Evolutionary conservation across 2,329 filamentous ascomycete species (phyloP).

Genomic region (Neocatenulostroma microsporum): DNA sequence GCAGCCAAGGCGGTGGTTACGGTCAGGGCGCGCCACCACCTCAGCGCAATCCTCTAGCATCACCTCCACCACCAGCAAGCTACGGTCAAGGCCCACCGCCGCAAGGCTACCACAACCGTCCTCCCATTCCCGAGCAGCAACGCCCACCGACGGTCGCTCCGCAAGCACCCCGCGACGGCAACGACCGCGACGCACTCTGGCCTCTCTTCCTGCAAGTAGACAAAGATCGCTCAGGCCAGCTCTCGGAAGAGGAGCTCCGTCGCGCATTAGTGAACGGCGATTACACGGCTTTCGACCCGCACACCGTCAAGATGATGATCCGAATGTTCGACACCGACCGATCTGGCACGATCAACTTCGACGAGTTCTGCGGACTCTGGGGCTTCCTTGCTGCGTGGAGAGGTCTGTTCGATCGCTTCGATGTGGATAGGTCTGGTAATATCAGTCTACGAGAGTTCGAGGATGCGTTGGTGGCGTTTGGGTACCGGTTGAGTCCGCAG

Average conservation of each 20-base stretch:
- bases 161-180: slow-evolving; percentile 45
- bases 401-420: slow-evolving; percentile 65
- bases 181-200: slow-evolving; percentile 64
- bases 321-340: slow-evolving; percentile 97
- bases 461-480: slow-evolving; percentile 83
- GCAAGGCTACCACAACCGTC: slow-evolving; percentile 60
- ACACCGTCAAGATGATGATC: slow-evolving; percentile 98
- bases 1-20: slow-evolving; percentile 10
- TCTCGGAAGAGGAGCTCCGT: slow-evolving; percentile 79
- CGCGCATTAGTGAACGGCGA: slow-evolving; percentile 93
- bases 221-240: slow-evolving; percentile 69
- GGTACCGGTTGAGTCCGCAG: slow-evolving; percentile 75
- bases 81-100: slow-evolving; percentile 48
- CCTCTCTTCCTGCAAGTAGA: slow-evolving; percentile 88
- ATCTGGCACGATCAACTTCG: slow-evolving; percentile 81
- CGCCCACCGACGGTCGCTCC: slow-evolving; percentile 43
- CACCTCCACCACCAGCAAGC: slow-evolving; percentile 43
- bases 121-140: slow-evolving; percentile 40
- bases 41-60: slow-evolving; percentile 29
- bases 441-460: slow-evolving; percentile 82
- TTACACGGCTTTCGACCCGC: slow-evolving; percentile 85
- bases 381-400: slow-evolving; percentile 93
- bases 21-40: slow-evolving; percentile 14
- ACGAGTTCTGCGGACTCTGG: slow-evolving; percentile 96
- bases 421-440: slow-evolving; percentile 57